These are phyloP conservation scores for Adiantum capillusveneris DNA, from an alignment of 75 land plant genomes.

Conservation along the genomic window DNA sequence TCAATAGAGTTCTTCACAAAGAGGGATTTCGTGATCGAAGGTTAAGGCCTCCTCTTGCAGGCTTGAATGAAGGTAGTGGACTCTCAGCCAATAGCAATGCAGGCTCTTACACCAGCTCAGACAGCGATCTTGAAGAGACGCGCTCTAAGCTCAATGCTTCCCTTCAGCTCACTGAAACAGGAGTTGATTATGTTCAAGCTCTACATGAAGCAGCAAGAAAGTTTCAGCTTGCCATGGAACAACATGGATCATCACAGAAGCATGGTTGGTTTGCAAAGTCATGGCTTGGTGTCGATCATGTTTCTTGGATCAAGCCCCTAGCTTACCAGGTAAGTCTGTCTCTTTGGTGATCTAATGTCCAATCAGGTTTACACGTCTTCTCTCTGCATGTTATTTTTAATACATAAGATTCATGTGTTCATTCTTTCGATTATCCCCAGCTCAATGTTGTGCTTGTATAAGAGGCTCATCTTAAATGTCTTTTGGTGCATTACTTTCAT, in stretches of 20 bases:
- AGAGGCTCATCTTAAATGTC: too few relatives aligned
- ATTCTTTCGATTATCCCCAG: too few relatives aligned
- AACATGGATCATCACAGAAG: conserved; percentile 17
- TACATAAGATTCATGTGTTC: too few relatives aligned
- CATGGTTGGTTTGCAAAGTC: conserved; percentile 26
- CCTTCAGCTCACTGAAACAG: conserved; percentile 9
- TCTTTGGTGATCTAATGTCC: background rate
- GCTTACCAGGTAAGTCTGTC: conserved; percentile 26
- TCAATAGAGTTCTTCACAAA: too few relatives aligned
- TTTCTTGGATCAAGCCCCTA: conserved; percentile 31
- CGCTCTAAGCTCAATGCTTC: conserved; percentile 13
- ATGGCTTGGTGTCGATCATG: conserved; percentile 29
- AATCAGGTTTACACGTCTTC: too few relatives aligned
- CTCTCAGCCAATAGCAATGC: conserved; percentile 5
- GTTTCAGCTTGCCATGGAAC: conserved; percentile 25
- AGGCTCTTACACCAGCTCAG: conserved; percentile 1
- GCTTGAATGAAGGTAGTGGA: background rate
- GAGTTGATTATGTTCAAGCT: conserved; percentile 12
- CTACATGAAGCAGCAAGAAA: conserved; percentile 29
- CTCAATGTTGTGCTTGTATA: too few relatives aligned
- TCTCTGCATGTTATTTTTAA: too few relatives aligned
- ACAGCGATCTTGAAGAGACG: conserved; percentile 11
- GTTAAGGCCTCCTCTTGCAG: background rate
- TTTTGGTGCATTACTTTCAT: too few relatives aligned
- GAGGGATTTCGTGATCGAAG: too few relatives aligned